Evolutionary conservation across 345 rosid species (phyloP).

Genomic region (Gossypium bickii): DNA sequence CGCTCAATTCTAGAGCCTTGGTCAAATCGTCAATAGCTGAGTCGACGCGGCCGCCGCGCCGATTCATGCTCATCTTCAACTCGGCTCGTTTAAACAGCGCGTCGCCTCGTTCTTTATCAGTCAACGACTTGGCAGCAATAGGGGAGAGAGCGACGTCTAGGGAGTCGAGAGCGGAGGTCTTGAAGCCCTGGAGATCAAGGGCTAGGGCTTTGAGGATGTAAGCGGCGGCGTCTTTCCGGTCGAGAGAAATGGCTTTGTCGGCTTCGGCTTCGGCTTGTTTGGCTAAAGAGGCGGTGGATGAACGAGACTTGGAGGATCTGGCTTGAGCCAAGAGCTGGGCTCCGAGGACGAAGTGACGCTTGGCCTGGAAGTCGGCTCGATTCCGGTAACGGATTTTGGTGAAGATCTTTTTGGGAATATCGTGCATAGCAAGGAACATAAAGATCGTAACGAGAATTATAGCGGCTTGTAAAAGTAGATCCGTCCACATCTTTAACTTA

Average conservation of each 20-base stretch:
- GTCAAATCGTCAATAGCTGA: slow-evolving; percentile 47
- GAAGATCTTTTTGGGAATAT: slow-evolving; percentile 50
- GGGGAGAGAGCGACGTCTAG: slow-evolving; percentile 55
- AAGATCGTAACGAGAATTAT: slow-evolving; percentile 37
- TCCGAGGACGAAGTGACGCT: slow-evolving; percentile 62
- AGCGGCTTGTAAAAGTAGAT: slow-evolving; percentile 46
- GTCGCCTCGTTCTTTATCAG: slow-evolving; percentile 42
- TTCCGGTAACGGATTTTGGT: slow-evolving; percentile 42
- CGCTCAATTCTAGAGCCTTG: slow-evolving; percentile 30
- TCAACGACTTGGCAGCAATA: slow-evolving; percentile 44
- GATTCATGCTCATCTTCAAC: slow-evolving; percentile 36
- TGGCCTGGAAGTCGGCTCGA: slow-evolving; percentile 41
- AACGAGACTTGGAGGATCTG: slow-evolving; percentile 43
- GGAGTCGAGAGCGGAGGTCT: slow-evolving; percentile 60
- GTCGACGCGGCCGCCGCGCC: slow-evolving; percentile 32
- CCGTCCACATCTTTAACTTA: slow-evolving; percentile 32
- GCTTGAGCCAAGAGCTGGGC: slow-evolving; percentile 60
- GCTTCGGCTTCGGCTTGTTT: slow-evolving; percentile 52
- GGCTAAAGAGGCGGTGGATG: slow-evolving; percentile 44
- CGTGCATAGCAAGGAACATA: slow-evolving; percentile 53
- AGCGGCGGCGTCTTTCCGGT: slow-evolving; percentile 57
- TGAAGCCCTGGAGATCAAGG: slow-evolving; percentile 59
- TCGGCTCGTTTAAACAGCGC: slow-evolving; percentile 61
- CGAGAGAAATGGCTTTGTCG: slow-evolving; percentile 43
- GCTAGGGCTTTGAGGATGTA: slow-evolving; percentile 58